Evolutionary conservation across 2,329 filamentous ascomycete species (phyloP), one percentile per base, ranked within the genome.

Genomic region (Teratosphaeria gauchensis): DNA sequence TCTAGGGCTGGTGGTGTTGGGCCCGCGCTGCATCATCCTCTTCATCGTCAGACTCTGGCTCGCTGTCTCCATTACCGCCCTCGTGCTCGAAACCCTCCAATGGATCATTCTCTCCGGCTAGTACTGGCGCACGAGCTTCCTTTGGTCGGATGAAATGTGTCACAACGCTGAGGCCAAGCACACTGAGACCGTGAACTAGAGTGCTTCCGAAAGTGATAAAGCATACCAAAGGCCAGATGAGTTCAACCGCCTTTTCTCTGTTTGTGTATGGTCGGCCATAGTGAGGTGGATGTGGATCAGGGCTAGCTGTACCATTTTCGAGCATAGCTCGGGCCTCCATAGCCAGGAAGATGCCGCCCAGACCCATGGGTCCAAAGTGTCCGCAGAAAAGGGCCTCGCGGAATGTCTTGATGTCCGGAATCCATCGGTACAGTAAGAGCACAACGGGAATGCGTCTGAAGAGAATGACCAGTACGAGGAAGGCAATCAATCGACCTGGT

Each of bases 311-410:
- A 9, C 74, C 76, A 0, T 75, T 82, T 63, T 83, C 80, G 0
- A 84, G 72, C 59, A 80, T 73, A 0, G 77, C 79, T 28, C 80
- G 71, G 0, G 79, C 78, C 71, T 83, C 81, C 53, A 83, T 81
- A 1, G 80, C 79, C 0, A 84, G 74, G 69, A 83, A 83, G 6
- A 83, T 68, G 0, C 78, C 81, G 1, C 80, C 81, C 1, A 83
- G 75, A 19, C 81, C 81, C 76, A 83, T 83, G 8, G 80, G 80
- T 0, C 80, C 80, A 59, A 84, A 83, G 64, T 83, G 81, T 0
- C 81, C 80, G 51, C 74, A 75, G 67, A 83, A 83, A 0, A 83
- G 66, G 0, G 80, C 80, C 67, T 83, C 81, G 5, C 75, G 74
- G 24, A 75, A 76, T 0, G 79, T 81, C 7, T 72, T 68, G 53